Percentiles rank a stretch among this genome's conserved stretches.
Evolutionary conservation across 2,329 filamentous ascomycete genomes (phyloP).

Genomic region (Paecilomyces sp.): DNA sequence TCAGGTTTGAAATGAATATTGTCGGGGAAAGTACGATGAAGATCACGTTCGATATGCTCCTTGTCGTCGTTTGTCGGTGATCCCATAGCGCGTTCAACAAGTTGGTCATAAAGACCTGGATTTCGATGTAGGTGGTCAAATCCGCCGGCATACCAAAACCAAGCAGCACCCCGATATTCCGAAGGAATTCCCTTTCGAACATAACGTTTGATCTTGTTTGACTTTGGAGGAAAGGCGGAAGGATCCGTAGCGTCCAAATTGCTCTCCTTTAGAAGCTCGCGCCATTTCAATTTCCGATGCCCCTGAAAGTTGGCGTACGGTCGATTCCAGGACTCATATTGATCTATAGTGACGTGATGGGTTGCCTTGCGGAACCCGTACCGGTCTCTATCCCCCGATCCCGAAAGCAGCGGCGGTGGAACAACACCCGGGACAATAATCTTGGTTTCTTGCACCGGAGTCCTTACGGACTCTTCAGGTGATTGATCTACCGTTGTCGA

Average conservation of each 20-base stretch:
- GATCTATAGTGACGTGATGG: constrained; percentile 65
- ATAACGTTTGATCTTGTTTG: constrained; percentile 79
- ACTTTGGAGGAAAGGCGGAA: constrained; percentile 70
- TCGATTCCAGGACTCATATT: constrained; percentile 76
- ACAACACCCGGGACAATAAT: constrained; percentile 28
- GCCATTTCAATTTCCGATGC: constrained; percentile 75
- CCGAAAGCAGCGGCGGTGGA: constrained; percentile 27
- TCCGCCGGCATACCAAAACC: constrained; percentile 93
- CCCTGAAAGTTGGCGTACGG: constrained; percentile 69
- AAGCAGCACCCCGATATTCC: constrained; percentile 89
- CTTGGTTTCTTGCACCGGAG: constrained; percentile 15
- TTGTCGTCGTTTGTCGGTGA: constrained; percentile 63
- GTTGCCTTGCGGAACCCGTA: constrained; percentile 91
- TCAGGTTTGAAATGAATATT: constrained; percentile 81
- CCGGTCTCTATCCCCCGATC: constrained; percentile 55
- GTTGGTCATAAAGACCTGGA: constrained; percentile 65
- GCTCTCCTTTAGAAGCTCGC: constrained; percentile 66
- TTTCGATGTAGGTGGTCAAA: constrained; percentile 71
- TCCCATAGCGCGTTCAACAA: constrained; percentile 60
- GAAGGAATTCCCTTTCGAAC: constrained; percentile 89
- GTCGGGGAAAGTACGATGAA: constrained; percentile 91
- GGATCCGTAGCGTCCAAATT: constrained; percentile 66
- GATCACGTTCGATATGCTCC: constrained; percentile 87
- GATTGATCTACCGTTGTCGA: neutral
- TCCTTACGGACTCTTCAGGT: constrained; percentile 17